phyloP scores from a whole-genome alignment of 208 protist species.

The Angomonas desouzai region DNA sequence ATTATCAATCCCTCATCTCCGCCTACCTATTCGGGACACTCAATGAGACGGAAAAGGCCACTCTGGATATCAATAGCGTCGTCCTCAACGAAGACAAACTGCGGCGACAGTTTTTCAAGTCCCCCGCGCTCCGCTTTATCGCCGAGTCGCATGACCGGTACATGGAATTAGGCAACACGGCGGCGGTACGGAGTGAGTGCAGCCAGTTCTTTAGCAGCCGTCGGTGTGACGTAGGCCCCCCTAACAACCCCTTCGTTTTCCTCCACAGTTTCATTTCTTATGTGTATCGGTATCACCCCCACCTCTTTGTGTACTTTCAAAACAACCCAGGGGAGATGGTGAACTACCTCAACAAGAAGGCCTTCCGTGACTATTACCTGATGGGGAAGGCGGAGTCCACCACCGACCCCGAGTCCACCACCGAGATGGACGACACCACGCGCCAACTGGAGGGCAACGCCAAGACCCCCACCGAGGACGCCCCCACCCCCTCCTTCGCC shows the following conservation, averaged over 20 bases:
- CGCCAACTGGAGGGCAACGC: neutral
- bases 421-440: neutral
- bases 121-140: neutral
- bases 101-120: neutral
- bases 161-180: neutral
- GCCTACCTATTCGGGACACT: neutral
- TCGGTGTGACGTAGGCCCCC: constrained; percentile 14
- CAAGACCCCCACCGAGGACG: neutral
- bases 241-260: constrained; percentile 29
- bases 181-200: neutral
- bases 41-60: neutral
- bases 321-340: constrained; percentile 43
- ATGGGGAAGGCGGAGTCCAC: neutral
- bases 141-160: neutral
- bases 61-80: neutral
- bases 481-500: neutral
- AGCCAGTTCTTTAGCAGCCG: neutral
- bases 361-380: constrained; percentile 2
- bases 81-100: neutral
- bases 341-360: neutral
- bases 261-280: constrained; percentile 42
- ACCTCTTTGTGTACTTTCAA: constrained; percentile 54
- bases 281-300: constrained; percentile 32
- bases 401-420: neutral
- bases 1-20: neutral